Evolutionary conservation across 1,139 yeast species (phyloP).

Genomic region (Debaryomyces subglobosus): DNA sequence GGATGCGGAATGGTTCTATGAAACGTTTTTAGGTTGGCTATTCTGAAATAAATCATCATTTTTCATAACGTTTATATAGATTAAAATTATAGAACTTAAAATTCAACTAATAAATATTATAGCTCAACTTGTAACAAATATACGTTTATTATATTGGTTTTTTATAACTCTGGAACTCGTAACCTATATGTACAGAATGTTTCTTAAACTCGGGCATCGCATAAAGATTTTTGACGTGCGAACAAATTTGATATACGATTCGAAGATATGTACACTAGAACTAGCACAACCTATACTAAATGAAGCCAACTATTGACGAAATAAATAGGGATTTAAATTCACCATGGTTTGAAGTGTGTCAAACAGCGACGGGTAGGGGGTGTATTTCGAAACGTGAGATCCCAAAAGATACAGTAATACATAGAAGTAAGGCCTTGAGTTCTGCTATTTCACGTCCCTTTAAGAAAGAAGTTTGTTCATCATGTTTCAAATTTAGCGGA

Average conservation of each 20-base stretch:
- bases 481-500: conserved; percentile 54
- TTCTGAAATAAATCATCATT: conserved; percentile 29
- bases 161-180: neutral
- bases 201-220: conserved; percentile 1
- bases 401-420: conserved; percentile 43
- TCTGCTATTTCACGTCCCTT: conserved; percentile 55
- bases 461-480: conserved; percentile 65
- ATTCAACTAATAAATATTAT: neutral
- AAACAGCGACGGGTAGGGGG: conserved; percentile 62
- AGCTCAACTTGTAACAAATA: neutral
- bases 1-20: conserved; percentile 55
- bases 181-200: neutral
- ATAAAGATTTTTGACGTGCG: conserved; percentile 1
- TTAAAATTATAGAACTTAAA: neutral
- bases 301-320: conserved; percentile 2
- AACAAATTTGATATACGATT: neutral
- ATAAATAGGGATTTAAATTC: conserved; percentile 19
- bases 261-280: neutral
- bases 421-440: conserved; percentile 49
- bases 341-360: conserved; percentile 37
- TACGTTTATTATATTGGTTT: neutral
- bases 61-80: neutral
- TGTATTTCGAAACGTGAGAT: conserved; percentile 54
- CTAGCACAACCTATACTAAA: neutral
- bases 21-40: conserved; percentile 56